Percentiles rank a stretch among this genome's conserved stretches.
Evolutionary conservation across 2,329 filamentous ascomycete genomes (phyloP).

Genomic region (Xylaria sp.): DNA sequence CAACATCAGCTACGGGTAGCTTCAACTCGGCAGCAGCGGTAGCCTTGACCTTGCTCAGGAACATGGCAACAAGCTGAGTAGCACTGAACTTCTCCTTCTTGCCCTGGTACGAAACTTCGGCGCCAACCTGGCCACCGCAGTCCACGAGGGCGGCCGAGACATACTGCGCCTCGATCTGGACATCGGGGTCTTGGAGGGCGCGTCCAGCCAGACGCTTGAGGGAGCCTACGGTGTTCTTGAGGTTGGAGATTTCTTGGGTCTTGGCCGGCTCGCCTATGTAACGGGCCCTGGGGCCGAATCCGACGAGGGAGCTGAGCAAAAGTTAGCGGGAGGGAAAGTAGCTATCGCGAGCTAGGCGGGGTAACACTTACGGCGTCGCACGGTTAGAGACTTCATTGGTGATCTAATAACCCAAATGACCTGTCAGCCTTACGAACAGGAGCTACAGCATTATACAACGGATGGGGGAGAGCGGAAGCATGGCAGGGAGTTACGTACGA

Average conservation of each 20-base stretch:
- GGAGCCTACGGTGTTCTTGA: conserved; percentile 96
- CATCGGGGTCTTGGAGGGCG: conserved; percentile 87
- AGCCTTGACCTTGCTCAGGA: conserved; percentile 91
- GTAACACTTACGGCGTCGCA: conserved; percentile 85
- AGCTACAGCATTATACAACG: conserved; percentile 33
- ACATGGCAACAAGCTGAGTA: conserved; percentile 94
- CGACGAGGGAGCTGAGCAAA: conserved; percentile 80
- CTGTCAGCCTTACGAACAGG: conserved; percentile 39
- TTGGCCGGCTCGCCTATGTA: conserved; percentile 96
- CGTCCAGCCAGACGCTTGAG: conserved; percentile 94
- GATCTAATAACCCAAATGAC: conserved; percentile 67
- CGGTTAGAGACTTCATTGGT: conserved; percentile 99
- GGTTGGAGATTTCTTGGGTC: conserved; percentile 98
- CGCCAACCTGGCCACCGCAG: conserved; percentile 92
- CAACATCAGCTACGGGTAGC: conserved; percentile 90
- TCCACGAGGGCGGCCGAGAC: conserved; percentile 88
- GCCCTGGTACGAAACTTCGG: conserved; percentile 90
- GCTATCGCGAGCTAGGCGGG: conserved; percentile 30
- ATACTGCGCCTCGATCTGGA: conserved; percentile 91
- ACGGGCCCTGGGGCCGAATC: conserved; percentile 92
- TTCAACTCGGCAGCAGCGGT: conserved; percentile 89
- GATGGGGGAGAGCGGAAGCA: conserved; percentile 26
- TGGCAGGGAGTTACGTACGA: conserved; percentile 73
- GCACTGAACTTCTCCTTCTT: conserved; percentile 97
- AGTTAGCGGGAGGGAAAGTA: conserved; percentile 39